These are phyloP conservation scores for Nemania abortiva DNA, from an alignment of 2,329 filamentous ascomycete genomes.

Conservation along the genomic window DNA sequence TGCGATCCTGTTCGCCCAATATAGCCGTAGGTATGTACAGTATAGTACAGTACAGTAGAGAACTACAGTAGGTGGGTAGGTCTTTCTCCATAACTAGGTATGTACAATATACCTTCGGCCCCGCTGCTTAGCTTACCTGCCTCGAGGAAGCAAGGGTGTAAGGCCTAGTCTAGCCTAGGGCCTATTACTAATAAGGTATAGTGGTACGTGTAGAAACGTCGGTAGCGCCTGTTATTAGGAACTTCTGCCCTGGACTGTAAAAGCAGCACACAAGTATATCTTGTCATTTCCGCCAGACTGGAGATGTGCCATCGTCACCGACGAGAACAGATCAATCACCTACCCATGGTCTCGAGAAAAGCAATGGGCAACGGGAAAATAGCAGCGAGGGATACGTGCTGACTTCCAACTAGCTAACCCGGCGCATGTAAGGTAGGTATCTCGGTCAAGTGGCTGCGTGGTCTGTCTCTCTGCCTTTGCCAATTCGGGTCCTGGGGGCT, in stretches of 20 bases:
- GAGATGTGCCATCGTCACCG: neutral
- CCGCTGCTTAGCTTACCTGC: no score
- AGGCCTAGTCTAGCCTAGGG: neutral
- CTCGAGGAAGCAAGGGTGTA: no score
- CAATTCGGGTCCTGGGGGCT: constrained; percentile 12
- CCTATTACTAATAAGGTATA: neutral
- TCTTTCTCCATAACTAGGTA: no score
- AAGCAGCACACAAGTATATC: neutral
- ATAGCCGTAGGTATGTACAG: neutral
- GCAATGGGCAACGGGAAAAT: neutral
- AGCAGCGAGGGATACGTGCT: neutral
- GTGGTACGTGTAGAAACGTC: neutral
- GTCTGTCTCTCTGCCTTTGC: constrained; percentile 15
- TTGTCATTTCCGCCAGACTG: constrained; percentile 1
- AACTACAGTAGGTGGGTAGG: no score
- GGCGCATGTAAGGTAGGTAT: neutral
- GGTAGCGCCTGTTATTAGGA: neutral
- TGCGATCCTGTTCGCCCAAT: neutral
- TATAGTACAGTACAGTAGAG: no score
- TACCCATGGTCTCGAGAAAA: neutral
- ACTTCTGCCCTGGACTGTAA: neutral
- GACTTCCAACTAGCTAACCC: neutral
- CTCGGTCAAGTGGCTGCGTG: constrained; percentile 27
- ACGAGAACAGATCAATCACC: neutral
- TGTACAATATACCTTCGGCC: no score